Evolutionary conservation across 2,329 filamentous ascomycete genomes (phyloP).

Genomic region (Stachybotrys chlorohalonatus): DNA sequence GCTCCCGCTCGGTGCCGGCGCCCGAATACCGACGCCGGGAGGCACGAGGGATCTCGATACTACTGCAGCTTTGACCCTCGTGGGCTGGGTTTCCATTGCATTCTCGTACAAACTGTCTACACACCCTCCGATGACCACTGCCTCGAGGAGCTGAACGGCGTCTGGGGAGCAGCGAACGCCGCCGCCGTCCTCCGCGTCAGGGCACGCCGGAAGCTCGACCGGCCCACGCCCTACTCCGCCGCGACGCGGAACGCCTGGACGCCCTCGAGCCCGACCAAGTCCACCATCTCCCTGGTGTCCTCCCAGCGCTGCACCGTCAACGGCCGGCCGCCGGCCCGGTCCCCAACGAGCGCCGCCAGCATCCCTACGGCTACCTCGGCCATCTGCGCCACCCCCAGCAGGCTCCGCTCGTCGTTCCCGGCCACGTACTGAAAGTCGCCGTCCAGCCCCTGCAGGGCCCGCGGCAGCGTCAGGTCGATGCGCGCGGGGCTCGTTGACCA

Average conservation of each 20-base stretch:
- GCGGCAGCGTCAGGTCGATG: not conserved
- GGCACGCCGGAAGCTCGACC: not conserved
- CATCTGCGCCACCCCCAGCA: not conserved
- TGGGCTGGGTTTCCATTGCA: no score
- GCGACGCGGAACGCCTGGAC: conserved; percentile 19
- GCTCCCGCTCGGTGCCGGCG: no score
- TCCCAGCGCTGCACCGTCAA: not conserved
- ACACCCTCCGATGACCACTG: no score
- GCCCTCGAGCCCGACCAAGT: conserved; percentile 33
- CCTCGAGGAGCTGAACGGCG: not conserved
- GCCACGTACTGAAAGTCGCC: not conserved
- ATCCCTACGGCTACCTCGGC: not conserved
- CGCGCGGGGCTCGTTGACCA: not conserved
- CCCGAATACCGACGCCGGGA: no score
- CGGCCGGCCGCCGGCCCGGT: not conserved
- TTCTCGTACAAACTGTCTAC: no score
- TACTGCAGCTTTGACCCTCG: no score
- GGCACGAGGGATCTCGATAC: no score
- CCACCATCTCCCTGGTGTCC: not conserved
- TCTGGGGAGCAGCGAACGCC: not conserved
- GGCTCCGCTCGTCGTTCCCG: not conserved
- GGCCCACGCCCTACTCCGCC: not conserved
- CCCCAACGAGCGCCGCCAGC: not conserved
- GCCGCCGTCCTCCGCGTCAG: not conserved
- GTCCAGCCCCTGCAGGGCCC: not conserved